Evolutionary conservation across 768 basidiomycete genomes (phyloP).

Genomic region (Asterophora parasitica): DNA sequence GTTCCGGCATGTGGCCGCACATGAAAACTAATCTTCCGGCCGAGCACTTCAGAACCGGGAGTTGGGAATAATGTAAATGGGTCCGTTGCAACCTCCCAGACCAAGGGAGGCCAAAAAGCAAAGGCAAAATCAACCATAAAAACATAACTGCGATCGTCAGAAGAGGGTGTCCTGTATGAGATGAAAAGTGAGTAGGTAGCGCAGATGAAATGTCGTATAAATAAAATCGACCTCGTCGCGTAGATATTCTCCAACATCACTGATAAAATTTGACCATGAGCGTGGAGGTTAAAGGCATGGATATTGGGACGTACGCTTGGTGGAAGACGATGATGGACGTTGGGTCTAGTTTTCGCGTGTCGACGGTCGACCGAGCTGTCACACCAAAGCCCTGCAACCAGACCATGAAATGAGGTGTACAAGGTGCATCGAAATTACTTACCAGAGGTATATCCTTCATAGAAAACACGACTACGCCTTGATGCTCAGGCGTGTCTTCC

Average conservation of each 20-base stretch:
- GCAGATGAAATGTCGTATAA: neutral
- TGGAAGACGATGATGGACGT: constrained; percentile 98
- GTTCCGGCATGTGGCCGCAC: constrained; percentile 15
- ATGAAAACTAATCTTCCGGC: constrained; percentile 23
- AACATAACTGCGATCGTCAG: constrained; percentile 27
- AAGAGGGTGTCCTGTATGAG: constrained; percentile 69
- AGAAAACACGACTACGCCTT: constrained; percentile 94
- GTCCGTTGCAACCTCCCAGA: constrained; percentile 15
- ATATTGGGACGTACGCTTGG: constrained; percentile 67
- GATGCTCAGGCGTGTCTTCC: constrained; percentile 98
- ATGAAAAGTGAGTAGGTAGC: constrained; percentile 7
- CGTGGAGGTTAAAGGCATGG: constrained; percentile 5
- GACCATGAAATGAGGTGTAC: constrained; percentile 1
- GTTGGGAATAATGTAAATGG: constrained; percentile 15
- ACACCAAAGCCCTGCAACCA: constrained; percentile 86
- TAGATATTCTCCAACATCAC: constrained; percentile 97
- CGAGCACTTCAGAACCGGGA: constrained; percentile 43
- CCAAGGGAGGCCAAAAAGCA: constrained; percentile 1
- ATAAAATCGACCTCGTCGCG: constrained; percentile 73
- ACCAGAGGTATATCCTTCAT: constrained; percentile 96
- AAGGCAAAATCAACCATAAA: constrained; percentile 2
- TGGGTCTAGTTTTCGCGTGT: constrained; percentile 95
- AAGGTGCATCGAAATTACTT: constrained; percentile 20
- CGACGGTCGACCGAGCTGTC: constrained; percentile 90
- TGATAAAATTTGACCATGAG: constrained; percentile 25